Evolutionary conservation across 306 rosid species (phyloP), one percentile per base, ranked within the genome.

Genomic region (Canavalia gladiata): DNA sequence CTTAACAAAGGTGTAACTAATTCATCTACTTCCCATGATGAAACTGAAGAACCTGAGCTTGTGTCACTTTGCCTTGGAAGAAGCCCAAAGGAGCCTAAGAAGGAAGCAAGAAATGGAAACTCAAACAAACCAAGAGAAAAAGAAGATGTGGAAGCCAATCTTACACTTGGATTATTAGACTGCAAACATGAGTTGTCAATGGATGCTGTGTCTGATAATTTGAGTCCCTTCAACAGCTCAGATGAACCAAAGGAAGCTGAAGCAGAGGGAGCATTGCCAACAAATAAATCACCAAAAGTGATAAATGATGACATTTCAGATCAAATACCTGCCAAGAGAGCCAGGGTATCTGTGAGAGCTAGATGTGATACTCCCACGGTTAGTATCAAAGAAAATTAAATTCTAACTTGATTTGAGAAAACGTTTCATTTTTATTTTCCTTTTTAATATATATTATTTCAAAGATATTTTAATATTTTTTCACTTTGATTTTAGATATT

Each of bases 361-460:
- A 87, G 90, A 89, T 92, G 97, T 69, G 93, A 92, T 28, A 78
- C 94, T 82, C 88, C 92, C 41, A 90, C 93, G 94, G 97, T 92
- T 72, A 29, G 82, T 81, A 47, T 74, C 37, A 7, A 74, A 43
- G 30, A 31, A 63, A 1, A 33, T 30, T 4, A 2, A 58, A 1
- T 0, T 11, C 45, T 4, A 2, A 4, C 34, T 60, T 34, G 43
- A 7, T 33, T 64, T 2, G 31, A 33, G 30, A 65, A 29, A 65
- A 43, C 35, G 7, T 65, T 35, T 62, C 37, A 29, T 6, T 37
- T 64, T 64, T 11, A 37, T 8, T 18, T 35, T 13, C 2, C 5
- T 3, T 5, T 62, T 62, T 34, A 18, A 18, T 11, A 34, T 5
- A 33, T 35, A 65, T 7, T 7, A 4, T 66, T 18, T 25, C 4